Conservation (phyloP, 225 moss, liverwort and hornwort species). For the Sphagnum contortum region DNA sequence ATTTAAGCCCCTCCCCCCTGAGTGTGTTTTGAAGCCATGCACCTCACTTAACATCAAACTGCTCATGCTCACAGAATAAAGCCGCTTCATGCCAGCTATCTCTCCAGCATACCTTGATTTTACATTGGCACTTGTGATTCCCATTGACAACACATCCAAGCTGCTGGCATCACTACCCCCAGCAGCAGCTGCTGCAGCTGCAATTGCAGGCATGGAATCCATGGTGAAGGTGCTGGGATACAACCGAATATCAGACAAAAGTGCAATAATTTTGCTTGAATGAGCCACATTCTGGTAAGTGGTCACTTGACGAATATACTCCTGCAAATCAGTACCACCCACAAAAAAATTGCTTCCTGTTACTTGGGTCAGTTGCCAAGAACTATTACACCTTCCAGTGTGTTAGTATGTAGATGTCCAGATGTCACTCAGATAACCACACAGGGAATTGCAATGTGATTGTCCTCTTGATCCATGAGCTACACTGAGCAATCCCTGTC, state of each 20-base stretch:
- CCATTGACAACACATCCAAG: constrained; percentile 77
- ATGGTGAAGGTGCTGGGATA: constrained; percentile 45
- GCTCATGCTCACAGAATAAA: constrained; percentile 54
- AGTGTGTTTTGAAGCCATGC: constrained; percentile 15
- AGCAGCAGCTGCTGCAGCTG: constrained; percentile 76
- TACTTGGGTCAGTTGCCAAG: not conserved
- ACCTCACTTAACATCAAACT: constrained; percentile 15
- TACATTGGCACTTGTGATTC: constrained; percentile 81
- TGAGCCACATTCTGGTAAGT: constrained; percentile 69
- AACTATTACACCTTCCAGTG: not conserved
- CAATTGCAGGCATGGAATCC: constrained; percentile 68
- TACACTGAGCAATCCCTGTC: no score
- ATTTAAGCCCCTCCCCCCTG: constrained; percentile 17
- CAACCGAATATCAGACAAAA: constrained; percentile 55
- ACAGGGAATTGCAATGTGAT: no score
- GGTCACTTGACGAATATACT: constrained; percentile 72
- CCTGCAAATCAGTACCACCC: constrained; percentile 17
- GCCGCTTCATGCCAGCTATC: constrained; percentile 71
- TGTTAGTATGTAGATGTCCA: not conserved
- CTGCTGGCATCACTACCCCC: constrained; percentile 71
- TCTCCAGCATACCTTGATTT: constrained; percentile 81
- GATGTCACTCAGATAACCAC: no score
- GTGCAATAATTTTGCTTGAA: constrained; percentile 66
- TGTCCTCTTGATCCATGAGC: no score
- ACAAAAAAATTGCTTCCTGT: no score